Base-by-base conservation (phyloP, 2,329 filamentous ascomycete genomes). In the Venturia oleaginea region DNA sequence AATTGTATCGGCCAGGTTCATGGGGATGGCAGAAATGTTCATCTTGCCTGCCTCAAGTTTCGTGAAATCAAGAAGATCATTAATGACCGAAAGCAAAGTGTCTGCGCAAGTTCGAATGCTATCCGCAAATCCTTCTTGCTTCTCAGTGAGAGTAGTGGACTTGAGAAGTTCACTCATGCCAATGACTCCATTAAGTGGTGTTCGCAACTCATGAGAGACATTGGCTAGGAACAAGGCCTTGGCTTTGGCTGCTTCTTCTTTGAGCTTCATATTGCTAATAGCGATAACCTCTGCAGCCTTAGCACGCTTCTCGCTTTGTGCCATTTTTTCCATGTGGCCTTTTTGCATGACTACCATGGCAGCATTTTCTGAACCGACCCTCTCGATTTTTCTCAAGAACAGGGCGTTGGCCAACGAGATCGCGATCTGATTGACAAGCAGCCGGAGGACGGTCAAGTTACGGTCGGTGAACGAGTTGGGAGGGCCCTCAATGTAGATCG, bases 201-300 rank as follows among this genome's bases (percentile, higher is more conserved):
- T 83, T 5, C 81, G 74, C 65, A 93, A 77, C 75, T 93, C 81
- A 67, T 77, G 75, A 3, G 78, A 80, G 3, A 83, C 80, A 62
- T 83, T 83, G 4, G 81, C 81, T 3, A 83, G 71, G 72, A 93
- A 93, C 65, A 92, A 90, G 2, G 86, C 89, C 73, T 93, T 93
- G 46, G 89, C 90, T 74, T 89, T 91, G 27, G 89, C 89, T 13
- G 90, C 90, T 73, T 93, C 90, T 72, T 93, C 89, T 19, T 91
- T 91, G 46, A 92, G 81, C 75, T 90, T 88, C 72, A 92, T 89
- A 72, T 91, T 91, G 66, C 87, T 84, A 71, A 90, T 86, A 8
- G 90, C 90, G 71, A 91, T 85, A 0, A 87, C 85, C 72, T 92
- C 89, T 0, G 90, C 90, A 62, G 84, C 78, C 73, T 91, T 91